Base-by-base conservation (phyloP, 2,329 filamentous ascomycete species). In the Coleophoma cylindrospora region DNA sequence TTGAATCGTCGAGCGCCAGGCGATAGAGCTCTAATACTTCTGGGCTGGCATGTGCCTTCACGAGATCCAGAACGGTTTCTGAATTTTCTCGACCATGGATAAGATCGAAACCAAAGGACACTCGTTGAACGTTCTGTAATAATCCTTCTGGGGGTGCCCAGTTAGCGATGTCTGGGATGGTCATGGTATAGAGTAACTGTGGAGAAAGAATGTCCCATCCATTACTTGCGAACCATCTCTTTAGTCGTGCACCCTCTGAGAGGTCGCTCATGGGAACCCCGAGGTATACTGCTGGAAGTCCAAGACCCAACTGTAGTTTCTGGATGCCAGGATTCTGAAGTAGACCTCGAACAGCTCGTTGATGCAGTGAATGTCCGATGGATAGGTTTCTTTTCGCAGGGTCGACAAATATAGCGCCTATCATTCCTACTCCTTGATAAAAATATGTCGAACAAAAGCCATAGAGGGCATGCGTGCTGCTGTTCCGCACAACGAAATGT, bases 401-500 rank as follows among this genome's bases (percentile, higher is more conserved):
- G 57, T 96, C 91, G 36, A 97, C 92, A 54, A 96, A 87, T n/a
- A 97, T 76, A 3, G 89, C 83, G 1, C 87, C 91, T 46, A 97
- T 83, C 15, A 90, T 85, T 75, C 84, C n/a, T 72, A 76, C 54
- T 1, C 71, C 71, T 38, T 82, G 82, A 62, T 87, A 83, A 64
- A 82, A 91, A 64, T 95, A 96, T 0, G 91, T 95, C 0, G 91
- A 87, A 62, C 88, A 92, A 67, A 96, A 97, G 2, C 91, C 91
- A 63, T 96, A 96, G 0, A 97, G 71, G 0, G 89, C 89, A 55
- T 90, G 86, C 0, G 91, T 97, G 66, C 88, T 95, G 70, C 89
- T 95, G 65, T 96, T 97, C 17, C 91, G 82, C 33, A 97, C 91
- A 9, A 96, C 91, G 63, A 92, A 95, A 66, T 97, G 91, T 0